These are phyloP conservation scores for Mycena belliarum DNA, from an alignment of 768 basidiomycete species.

Conservation along the genomic window DNA sequence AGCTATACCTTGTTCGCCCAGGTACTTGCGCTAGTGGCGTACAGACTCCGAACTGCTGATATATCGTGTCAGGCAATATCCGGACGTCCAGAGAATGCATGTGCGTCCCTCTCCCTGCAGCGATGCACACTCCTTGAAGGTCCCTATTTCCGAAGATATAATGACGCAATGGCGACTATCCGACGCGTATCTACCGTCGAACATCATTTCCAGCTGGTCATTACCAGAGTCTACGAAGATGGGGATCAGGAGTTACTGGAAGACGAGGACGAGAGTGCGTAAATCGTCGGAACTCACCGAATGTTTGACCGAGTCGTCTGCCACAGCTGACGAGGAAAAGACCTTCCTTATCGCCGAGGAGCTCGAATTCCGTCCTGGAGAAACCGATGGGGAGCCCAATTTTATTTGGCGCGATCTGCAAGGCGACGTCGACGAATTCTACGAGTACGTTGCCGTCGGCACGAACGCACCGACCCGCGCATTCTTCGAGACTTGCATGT, in stretches of 20 bases:
- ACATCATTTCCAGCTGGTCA: constrained; percentile 87
- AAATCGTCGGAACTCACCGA: not conserved
- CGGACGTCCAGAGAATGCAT: constrained; percentile 96
- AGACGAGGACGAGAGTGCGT: constrained; percentile 87
- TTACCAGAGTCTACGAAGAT: constrained; percentile 96
- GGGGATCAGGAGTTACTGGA: constrained; percentile 94
- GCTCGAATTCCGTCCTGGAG: constrained; percentile 80
- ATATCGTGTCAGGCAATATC: constrained; percentile 57
- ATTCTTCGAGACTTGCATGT: constrained; percentile 93
- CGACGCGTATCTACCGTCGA: constrained; percentile 76
- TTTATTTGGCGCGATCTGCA: constrained; percentile 92
- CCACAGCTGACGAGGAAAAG: constrained; percentile 87
- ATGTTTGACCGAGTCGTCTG: not conserved
- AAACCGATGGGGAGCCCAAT: constrained; percentile 73
- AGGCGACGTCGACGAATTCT: constrained; percentile 90
- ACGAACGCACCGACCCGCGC: constrained; percentile 81
- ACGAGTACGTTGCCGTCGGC: constrained; percentile 84
- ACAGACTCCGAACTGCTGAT: not conserved
- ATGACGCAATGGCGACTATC: constrained; percentile 93
- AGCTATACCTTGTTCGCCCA: constrained; percentile 88
- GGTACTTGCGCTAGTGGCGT: constrained; percentile 29
- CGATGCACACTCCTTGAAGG: constrained; percentile 3
- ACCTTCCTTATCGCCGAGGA: constrained; percentile 90
- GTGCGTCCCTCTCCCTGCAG: constrained; percentile 47
- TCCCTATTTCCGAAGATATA: constrained; percentile 73